Evolutionary conservation across 139 green algal genomes (phyloP).

Genomic region (Tetradesmus obliquus): DNA sequence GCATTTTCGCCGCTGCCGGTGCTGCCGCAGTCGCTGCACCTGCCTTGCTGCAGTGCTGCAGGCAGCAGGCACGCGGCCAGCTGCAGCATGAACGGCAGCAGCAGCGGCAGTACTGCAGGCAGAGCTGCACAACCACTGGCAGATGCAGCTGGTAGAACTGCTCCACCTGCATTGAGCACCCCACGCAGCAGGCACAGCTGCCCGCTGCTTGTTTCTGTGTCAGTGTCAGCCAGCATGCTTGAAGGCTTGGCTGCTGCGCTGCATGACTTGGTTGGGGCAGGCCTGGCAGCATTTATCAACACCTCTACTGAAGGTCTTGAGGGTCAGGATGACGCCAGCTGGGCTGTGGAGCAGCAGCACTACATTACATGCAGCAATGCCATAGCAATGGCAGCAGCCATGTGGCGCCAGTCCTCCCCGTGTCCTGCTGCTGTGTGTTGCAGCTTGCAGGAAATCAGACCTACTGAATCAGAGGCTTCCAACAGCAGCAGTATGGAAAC

Average conservation of each 20-base stretch:
- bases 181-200: neutral
- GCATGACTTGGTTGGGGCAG: constrained; percentile 23
- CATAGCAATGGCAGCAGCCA: constrained; percentile 11
- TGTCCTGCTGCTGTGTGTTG: neutral
- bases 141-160: neutral
- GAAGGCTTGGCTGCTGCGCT: neutral
- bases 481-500: neutral
- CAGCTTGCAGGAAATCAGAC: neutral
- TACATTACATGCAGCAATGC: neutral
- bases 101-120: neutral
- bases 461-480: neutral
- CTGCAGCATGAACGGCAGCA: neutral
- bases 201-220: neutral
- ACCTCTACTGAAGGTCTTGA: neutral
- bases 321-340: neutral
- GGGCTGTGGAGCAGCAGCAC: neutral
- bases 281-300: neutral
- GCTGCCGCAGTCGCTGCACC: constrained; percentile 12
- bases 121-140: no score
- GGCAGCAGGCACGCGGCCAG: neutral
- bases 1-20: neutral
- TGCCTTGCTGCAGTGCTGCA: neutral
- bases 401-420: neutral
- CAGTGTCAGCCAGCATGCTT: neutral
- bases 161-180: no score